Percentiles rank a stretch among this genome's conserved stretches.
phyloP scores from a whole-genome alignment of 805 yeast species.

The Saccharomyces jurei region DNA sequence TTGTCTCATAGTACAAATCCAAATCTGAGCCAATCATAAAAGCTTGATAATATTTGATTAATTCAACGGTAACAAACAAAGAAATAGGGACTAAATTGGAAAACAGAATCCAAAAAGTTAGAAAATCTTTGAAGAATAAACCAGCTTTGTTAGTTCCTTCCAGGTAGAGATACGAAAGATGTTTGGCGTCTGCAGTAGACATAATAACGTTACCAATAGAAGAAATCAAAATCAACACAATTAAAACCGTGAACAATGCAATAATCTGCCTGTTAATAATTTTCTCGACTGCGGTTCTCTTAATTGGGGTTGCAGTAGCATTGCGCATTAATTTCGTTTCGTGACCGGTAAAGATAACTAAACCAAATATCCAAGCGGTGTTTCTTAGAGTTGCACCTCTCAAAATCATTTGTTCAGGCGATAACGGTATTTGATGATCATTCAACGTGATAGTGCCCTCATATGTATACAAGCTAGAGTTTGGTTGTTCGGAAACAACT shows the following conservation, averaged over 20 bases:
- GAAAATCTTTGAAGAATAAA: constrained; percentile 74
- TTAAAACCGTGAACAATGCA: constrained; percentile 74
- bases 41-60: constrained; percentile 93
- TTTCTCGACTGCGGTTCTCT: constrained; percentile 92
- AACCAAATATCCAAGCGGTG: constrained; percentile 91
- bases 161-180: constrained; percentile 57
- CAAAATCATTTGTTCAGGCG: constrained; percentile 84
- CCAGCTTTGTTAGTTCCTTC: constrained; percentile 60
- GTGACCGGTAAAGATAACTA: constrained; percentile 93
- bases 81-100: constrained; percentile 98
- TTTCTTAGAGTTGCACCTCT: constrained; percentile 95
- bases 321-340: constrained; percentile 97
- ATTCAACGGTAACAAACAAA: constrained; percentile 89
- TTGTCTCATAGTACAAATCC: constrained; percentile 79
- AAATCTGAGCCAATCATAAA: constrained; percentile 87
- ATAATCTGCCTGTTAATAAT: constrained; percentile 88
- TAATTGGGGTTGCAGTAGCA: constrained; percentile 97
- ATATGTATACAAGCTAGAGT: constrained; percentile 85
- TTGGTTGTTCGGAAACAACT: constrained; percentile 83
- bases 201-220: constrained; percentile 82
- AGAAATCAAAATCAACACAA: constrained; percentile 69
- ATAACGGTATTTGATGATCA: constrained; percentile 55
- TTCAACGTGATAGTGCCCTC: constrained; percentile 71
- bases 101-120: constrained; percentile 93
- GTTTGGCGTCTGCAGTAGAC: constrained; percentile 42